phyloP scores from a whole-genome alignment of 1,284 basidiomycete genomes.

The Leucoagaricus sp. region DNA sequence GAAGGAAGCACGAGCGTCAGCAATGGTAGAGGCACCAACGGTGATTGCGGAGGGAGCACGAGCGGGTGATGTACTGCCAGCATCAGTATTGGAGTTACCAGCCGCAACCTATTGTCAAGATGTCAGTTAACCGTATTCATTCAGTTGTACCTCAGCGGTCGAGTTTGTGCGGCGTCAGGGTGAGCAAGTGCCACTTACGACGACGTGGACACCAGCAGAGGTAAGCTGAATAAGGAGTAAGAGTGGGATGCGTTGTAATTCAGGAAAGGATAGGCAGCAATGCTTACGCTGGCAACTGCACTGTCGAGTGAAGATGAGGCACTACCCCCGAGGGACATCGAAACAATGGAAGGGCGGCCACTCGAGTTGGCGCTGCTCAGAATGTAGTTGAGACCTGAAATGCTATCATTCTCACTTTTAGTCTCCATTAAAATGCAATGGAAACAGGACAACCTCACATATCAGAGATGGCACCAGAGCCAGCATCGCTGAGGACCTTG shows the following conservation, averaged over 20 bases:
- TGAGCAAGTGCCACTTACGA: too few species aligned
- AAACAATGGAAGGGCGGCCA: slow-evolving; percentile 65
- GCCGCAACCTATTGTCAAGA: too few species aligned
- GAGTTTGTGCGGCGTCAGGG: too few species aligned
- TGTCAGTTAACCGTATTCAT: too few species aligned
- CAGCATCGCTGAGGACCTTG: slow-evolving; percentile 70
- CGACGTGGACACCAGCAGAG: slow-evolving; percentile 29
- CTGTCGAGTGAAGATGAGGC: slow-evolving; percentile 63
- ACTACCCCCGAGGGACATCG: slow-evolving; percentile 74
- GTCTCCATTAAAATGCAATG: slow-evolving; percentile 33
- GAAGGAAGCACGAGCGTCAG: slow-evolving; percentile 78
- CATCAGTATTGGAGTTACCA: slow-evolving; percentile 53
- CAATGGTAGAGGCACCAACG: slow-evolving; percentile 71
- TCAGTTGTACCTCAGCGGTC: too few species aligned
- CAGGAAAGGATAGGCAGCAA: neutral
- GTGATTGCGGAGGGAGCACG: slow-evolving; percentile 67
- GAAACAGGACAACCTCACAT: slow-evolving; percentile 22
- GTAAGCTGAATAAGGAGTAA: slow-evolving; percentile 12
- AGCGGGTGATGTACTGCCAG: slow-evolving; percentile 72
- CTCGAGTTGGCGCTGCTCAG: slow-evolving; percentile 41
- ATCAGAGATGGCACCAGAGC: slow-evolving; percentile 31
- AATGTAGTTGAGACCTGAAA: slow-evolving; percentile 48
- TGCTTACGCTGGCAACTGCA: slow-evolving; percentile 54
- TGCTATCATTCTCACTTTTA: slow-evolving; percentile 29
- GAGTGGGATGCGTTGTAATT: neutral